phyloP scores from a whole-genome alignment of 257 asterid species.

The Gentiana straminea region DNA sequence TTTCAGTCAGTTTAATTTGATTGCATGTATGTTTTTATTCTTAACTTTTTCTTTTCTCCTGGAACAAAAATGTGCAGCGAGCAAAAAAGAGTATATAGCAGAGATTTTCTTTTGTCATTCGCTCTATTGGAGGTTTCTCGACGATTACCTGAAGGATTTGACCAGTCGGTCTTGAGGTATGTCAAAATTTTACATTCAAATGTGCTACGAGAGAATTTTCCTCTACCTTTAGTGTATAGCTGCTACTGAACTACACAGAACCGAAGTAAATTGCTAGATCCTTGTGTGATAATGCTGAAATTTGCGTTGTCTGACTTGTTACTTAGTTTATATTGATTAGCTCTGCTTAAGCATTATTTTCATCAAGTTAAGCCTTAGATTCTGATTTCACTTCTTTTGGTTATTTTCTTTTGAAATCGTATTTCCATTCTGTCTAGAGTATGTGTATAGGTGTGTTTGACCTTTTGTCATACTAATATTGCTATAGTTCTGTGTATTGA shows the following conservation, averaged over 20 bases:
- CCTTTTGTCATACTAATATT: background rate
- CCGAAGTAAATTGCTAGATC: too few relatives aligned
- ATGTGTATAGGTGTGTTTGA: too few relatives aligned
- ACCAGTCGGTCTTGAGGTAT: slow-evolving; percentile 24
- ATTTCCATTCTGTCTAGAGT: too few relatives aligned
- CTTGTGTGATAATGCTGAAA: too few relatives aligned
- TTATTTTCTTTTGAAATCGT: too few relatives aligned
- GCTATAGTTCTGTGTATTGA: background rate
- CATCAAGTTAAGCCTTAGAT: background rate
- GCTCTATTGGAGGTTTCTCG: slow-evolving; percentile 24
- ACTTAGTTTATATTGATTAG: too few relatives aligned
- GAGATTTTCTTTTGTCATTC: slow-evolving; percentile 31
- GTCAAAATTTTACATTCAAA: background rate
- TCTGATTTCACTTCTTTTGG: too few relatives aligned
- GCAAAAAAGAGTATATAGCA: slow-evolving; percentile 1
- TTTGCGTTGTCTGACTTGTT: too few relatives aligned
- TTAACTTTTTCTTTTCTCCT: too few relatives aligned
- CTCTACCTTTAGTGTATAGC: background rate
- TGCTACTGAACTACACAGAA: too few relatives aligned
- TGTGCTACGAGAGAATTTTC: background rate
- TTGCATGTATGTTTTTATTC: too few relatives aligned
- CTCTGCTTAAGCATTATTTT: slow-evolving; percentile 1
- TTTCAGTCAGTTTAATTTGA: too few relatives aligned
- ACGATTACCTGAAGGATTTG: slow-evolving; percentile 27
- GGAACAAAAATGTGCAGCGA: slow-evolving; percentile 1